Evolutionary conservation across 148 eudicot species (phyloP), one percentile per base, ranked within the genome.

Genomic region (Gaultheria prostrata): DNA sequence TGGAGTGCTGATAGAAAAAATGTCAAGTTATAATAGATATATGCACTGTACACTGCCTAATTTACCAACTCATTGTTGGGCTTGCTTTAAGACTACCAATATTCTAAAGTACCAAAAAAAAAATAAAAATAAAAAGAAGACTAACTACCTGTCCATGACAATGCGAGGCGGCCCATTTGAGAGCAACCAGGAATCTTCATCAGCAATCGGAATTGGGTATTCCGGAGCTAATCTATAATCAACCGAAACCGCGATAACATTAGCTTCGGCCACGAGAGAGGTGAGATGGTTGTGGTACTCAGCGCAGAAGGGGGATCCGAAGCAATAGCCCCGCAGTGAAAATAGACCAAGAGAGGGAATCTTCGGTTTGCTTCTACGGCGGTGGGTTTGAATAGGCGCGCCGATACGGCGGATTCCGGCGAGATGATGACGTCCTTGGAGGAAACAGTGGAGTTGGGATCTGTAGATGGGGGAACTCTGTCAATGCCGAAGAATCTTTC

Each of bases 161-260:
- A 24, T 90, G 93, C n/a, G 90, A 83, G 15, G 84, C 87, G 0
- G 82, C 84, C 96, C 94, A 93, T 61, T 89, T 76, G 20, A 91
- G 51, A 0, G 86, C 91, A 2, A 46, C 83, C 92, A 93, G 0
- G 90, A 88, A 78, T 93, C 97, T 0, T 92, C 90, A 70, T 78
- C 89, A 1, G 88, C 87, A 0, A 46, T 53, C 0, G 97, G 93
- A 1, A 92, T 67, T 3, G 88, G 91, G 78, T 89, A 49, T 26
- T 93, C 94, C 0, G 97, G 97, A 51, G 93, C 92, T 28, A 85
- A 43, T 45, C 94, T 85, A 39, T 91, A 93, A 1, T 93, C 88
- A 6, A 92, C 86, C 0, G 94, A 87, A 0, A 91, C 43, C 13
- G 80, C 87, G 8, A 88, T 56, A 8, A 82, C 69, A 18, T 88